phyloP scores from a whole-genome alignment of 2,329 filamentous ascomycete genomes.

The Ophiostoma novo-ulmi region DNA sequence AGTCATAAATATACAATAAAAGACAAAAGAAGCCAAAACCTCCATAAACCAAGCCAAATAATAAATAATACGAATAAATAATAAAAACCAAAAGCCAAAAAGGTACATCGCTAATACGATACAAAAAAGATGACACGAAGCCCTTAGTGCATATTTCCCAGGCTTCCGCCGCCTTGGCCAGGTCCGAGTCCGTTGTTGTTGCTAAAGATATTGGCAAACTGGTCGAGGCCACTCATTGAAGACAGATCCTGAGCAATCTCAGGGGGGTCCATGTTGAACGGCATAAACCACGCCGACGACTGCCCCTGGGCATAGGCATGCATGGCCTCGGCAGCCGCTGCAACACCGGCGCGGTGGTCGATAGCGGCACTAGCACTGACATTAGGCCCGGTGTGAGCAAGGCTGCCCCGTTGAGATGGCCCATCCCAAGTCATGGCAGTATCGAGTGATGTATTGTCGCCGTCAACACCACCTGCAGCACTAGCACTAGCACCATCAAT shows the following conservation, averaged over 20 bases:
- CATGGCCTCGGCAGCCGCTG: conserved; percentile 26
- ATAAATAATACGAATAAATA: not conserved
- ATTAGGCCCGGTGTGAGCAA: not conserved
- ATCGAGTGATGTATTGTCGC: conserved; percentile 41
- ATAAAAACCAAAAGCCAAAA: not conserved
- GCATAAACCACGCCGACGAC: conserved; percentile 80
- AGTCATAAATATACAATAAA: not conserved
- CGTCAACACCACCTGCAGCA: conserved; percentile 35
- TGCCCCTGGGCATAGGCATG: conserved; percentile 41
- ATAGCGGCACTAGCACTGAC: conserved; percentile 12
- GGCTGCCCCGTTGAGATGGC: conserved; percentile 23
- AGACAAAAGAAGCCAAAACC: not conserved
- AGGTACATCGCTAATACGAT: not conserved
- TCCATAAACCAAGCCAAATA: not conserved
- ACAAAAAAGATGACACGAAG: not conserved
- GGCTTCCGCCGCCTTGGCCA: not conserved
- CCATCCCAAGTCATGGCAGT: conserved; percentile 39
- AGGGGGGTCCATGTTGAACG: conserved; percentile 83
- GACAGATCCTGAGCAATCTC: conserved; percentile 49
- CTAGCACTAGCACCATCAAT: conserved; percentile 36
- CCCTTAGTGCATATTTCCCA: not conserved
- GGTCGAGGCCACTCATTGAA: conserved; percentile 42
- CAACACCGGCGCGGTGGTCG: conserved; percentile 8
- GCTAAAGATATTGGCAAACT: conserved; percentile 47
- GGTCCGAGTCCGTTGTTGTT: conserved; percentile 24